Evolutionary conservation across 805 yeast genomes (phyloP).

Genomic region (Kuraishia capsulata): DNA sequence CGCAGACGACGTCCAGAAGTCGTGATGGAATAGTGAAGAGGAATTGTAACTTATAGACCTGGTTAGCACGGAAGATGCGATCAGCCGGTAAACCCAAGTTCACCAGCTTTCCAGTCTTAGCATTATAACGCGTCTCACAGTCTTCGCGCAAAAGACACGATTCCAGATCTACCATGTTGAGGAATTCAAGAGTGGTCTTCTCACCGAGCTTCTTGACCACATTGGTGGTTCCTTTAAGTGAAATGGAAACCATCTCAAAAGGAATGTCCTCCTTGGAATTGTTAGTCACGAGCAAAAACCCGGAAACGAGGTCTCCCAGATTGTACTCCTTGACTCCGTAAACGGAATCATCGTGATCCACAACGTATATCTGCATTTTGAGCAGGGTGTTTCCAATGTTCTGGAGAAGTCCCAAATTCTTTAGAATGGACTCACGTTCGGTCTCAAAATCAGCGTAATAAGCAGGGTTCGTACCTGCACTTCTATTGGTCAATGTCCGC

Average conservation of each 20-base stretch:
- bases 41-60: constrained; percentile 6
- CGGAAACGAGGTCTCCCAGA: constrained; percentile 6
- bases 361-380: constrained; percentile 5
- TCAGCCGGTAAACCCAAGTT: constrained; percentile 4
- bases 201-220: constrained; percentile 6
- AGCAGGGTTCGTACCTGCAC: background rate
- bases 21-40: constrained; percentile 4
- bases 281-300: constrained; percentile 5
- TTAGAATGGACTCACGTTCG: constrained; percentile 6
- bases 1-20: constrained; percentile 6
- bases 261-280: constrained; percentile 1
- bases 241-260: constrained; percentile 7
- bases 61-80: constrained; percentile 2
- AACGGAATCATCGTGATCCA: constrained; percentile 1
- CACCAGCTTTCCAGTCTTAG: background rate
- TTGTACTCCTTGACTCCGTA: constrained; percentile 4
- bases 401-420: constrained; percentile 5
- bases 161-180: constrained; percentile 8
- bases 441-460: constrained; percentile 3
- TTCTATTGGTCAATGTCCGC: no score
- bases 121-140: background rate
- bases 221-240: constrained; percentile 4
- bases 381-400: constrained; percentile 6
- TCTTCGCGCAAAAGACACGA: constrained; percentile 3
- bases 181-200: constrained; percentile 5